Evolutionary conservation across 2,329 filamentous ascomycete species (phyloP), one percentile per base, ranked within the genome.

Genomic region (Claviceps paspali): DNA sequence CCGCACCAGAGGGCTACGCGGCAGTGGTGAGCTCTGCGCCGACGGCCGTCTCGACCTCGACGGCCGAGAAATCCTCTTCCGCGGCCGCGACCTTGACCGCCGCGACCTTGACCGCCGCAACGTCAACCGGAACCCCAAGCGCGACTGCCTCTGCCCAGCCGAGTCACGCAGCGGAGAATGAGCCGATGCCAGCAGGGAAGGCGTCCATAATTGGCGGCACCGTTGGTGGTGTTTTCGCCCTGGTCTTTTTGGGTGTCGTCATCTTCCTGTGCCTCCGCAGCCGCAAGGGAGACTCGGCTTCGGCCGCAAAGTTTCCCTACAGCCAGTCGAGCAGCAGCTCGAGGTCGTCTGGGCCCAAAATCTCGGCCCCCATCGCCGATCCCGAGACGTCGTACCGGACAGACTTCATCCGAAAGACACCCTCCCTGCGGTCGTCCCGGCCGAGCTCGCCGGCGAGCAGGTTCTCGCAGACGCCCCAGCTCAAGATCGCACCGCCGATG

Each of bases 361-460:
- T 77, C 46, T 75, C 69, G 43, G 66, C 76, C 47, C 62, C 77
- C 41, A 63, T 78, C 40, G 56, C 68, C 33, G 51, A 57, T 38
- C 47, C 55, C 29, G 35, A 40, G 17, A 55, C 60, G 46, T 52
- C 53, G 27, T 57, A 65, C 41, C 64, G 70, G 36, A 64, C 62
- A 27, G 71, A 75, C 47, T 75, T 75, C 46, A 64, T 68, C 29
- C 66, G 63, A 48, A 62, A 61, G 47, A 49, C 49, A 22, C 45
- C 34, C 27, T 38, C 42, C 11, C 22, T 29, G 7, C 18, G 35
- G n/a, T 31, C 35, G 8, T 44, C 42, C 27, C 46, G 44, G 33
- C 45, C 43, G 8, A 14, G 11, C 19, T 36, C 29, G 14, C 21
- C 8, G 18, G 22, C 22, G 19, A 32, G 29, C 30, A 22, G 34